Base-by-base conservation (phyloP, 2,329 filamentous ascomycete genomes). In the Fusarium tricinctum region DNA sequence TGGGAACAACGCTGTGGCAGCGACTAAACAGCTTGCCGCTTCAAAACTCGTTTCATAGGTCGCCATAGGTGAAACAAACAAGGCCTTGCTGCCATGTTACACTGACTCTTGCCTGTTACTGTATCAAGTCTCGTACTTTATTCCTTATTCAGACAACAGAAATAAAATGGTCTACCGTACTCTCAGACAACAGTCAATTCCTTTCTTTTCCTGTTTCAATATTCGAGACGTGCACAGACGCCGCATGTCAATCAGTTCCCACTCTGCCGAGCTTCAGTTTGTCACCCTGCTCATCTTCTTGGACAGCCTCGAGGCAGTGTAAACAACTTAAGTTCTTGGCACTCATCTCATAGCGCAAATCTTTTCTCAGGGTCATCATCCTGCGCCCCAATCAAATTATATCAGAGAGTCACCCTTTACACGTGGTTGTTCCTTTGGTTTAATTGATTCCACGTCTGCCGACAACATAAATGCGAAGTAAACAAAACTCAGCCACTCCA, bases 371-470 rank as follows among this genome's bases (percentile, higher is more conserved):
- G 58, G 44, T 55, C 58, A n/a, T 55, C 40, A 44, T 26, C 23
- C 58, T 70, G 62, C 66, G 62, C 66, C 70, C 61, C 68, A 57
- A 57, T 59, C 43, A 52, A 50, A 12, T 22, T 42, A 48, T 14
- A 23, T 17, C 14, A 40, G 28, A 47, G 53, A 60, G 70, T 73
- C 70, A 72, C 42, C 43, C 38, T 57, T 19, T 19, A 8, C 22
- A 50, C 46, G 28, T 68, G 70, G 68, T 69, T 59, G 50, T 49
- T 54, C 42, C 17, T 40, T 19, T 20, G 45, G 22, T 33, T 64
- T 43, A 43, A 63, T 56, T 33, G 44, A 47, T 52, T 40, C 30
- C 32, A 40, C 28, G 49, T 40, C 10, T 43, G 30, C n/a, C 38
- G 23, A 42, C 23, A 30, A 15, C 15, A 23, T 10, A 13, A 32